phyloP scores from a whole-genome alignment of 805 yeast species.

The Ogataea nonfermentans region DNA sequence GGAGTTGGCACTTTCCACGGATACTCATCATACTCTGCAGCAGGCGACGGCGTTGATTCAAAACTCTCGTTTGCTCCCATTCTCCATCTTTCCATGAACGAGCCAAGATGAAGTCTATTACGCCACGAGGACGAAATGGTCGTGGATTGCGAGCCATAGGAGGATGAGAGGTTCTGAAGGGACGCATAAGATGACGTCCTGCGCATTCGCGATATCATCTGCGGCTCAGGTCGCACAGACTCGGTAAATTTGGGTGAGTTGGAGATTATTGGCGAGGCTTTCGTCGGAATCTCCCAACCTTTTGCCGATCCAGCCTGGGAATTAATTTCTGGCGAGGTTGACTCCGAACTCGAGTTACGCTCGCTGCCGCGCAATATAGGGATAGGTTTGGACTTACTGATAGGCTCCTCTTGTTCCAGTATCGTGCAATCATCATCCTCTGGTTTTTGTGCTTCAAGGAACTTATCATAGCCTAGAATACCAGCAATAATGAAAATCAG shows the following conservation, averaged over 20 bases:
- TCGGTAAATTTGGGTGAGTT: constrained; percentile 22
- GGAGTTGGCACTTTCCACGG: constrained; percentile 25
- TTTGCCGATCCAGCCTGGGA: constrained; percentile 19
- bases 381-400: constrained; percentile 20
- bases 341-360: constrained; percentile 4
- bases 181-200: constrained; percentile 36
- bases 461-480: constrained; percentile 39
- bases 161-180: constrained; percentile 35
- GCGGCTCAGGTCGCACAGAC: constrained; percentile 21
- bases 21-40: constrained; percentile 29
- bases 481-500: constrained; percentile 52
- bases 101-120: constrained; percentile 25
- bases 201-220: constrained; percentile 22
- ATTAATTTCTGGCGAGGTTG: constrained; percentile 16
- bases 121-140: constrained; percentile 30
- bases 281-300: constrained; percentile 46
- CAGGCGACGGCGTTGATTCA: constrained; percentile 27
- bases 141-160: constrained; percentile 33
- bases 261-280: constrained; percentile 24
- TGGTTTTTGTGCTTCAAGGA: constrained; percentile 3
- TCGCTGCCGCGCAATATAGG: constrained; percentile 20
- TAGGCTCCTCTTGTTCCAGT: constrained; percentile 3
- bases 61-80: constrained; percentile 6
- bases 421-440: constrained; percentile 8
- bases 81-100: constrained; percentile 32